Conservation (phyloP, 148 eudicot genomes). For the Tetragonia tetragonoides region DNA sequence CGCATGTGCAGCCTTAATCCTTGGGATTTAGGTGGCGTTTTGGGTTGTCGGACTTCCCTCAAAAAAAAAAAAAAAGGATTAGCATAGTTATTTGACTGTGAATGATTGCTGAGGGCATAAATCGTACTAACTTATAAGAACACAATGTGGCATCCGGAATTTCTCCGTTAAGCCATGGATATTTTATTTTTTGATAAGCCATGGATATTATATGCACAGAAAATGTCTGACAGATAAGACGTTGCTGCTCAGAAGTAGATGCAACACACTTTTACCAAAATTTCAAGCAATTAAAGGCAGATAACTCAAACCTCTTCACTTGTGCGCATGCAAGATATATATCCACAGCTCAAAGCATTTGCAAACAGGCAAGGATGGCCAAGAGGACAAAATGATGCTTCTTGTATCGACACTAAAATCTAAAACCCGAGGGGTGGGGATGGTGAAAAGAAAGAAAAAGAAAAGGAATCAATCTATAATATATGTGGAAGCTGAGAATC, state of each 20-base stretch:
- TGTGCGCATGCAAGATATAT: conserved; percentile 15
- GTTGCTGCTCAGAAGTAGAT: neutral
- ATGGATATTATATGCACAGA: neutral
- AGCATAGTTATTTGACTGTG: too few species aligned
- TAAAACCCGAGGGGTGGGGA: neutral
- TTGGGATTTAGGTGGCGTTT: too few species aligned
- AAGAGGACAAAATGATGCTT: conserved; percentile 1
- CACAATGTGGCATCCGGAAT: too few species aligned
- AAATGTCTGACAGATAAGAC: neutral
- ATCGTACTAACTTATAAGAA: too few species aligned
- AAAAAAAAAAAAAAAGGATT: too few species aligned
- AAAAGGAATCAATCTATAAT: conserved; percentile 42
- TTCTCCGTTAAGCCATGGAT: neutral
- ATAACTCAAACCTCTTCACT: conserved; percentile 15
- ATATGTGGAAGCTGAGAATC: conserved; percentile 90
- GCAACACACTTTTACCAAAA: conserved; percentile 11
- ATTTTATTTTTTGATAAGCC: too few species aligned
- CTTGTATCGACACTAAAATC: neutral
- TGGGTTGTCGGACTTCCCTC: too few species aligned
- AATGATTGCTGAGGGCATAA: too few species aligned
- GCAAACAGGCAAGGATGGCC: conserved; percentile 13
- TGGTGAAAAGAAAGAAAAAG: neutral
- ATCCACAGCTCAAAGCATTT: conserved; percentile 24
- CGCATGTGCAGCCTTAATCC: too few species aligned
- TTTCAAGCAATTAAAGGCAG: neutral